A percentile compares a stretch with the other conserved stretches of the same genome.
These are phyloP conservation scores for Rhytidhysteron rufulum DNA, from an alignment of 2,329 filamentous ascomycete genomes.

Conservation along the genomic window DNA sequence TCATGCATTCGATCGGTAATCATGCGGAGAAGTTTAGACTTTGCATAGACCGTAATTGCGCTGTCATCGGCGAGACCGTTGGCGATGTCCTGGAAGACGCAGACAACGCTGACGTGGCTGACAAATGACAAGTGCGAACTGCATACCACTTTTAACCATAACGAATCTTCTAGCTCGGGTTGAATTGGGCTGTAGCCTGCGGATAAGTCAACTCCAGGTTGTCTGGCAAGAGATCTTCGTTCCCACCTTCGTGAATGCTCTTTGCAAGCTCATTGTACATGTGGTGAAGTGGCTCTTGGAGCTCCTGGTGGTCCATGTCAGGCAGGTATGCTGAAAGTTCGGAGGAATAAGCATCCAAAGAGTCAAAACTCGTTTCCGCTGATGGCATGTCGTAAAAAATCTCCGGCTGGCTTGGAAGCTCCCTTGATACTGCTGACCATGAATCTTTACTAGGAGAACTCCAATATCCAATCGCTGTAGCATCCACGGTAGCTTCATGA, in stretches of 20 bases:
- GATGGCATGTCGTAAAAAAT: too few species aligned
- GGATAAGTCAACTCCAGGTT: neutral
- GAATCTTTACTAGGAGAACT: too few species aligned
- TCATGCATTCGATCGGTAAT: slow-evolving; percentile 21
- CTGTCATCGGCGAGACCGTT: slow-evolving; percentile 26
- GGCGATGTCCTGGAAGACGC: slow-evolving; percentile 28
- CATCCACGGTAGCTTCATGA: too few species aligned
- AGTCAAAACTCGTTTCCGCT: too few species aligned
- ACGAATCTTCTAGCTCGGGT: slow-evolving; percentile 9
- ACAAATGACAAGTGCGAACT: slow-evolving; percentile 26
- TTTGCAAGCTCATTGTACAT: too few species aligned
- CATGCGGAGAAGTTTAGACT: slow-evolving; percentile 23
- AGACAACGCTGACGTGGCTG: slow-evolving; percentile 29
- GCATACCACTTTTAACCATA: slow-evolving; percentile 28
- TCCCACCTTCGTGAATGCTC: slow-evolving; percentile 15
- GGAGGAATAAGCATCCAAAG: too few species aligned
- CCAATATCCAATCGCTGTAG: too few species aligned
- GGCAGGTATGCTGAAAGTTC: too few species aligned
- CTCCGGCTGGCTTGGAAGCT: too few species aligned
- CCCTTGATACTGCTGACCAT: too few species aligned
- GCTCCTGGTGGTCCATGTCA: too few species aligned
- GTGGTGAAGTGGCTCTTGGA: too few species aligned
- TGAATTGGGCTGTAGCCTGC: slow-evolving; percentile 6
- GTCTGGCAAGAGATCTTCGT: neutral
- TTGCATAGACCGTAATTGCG: slow-evolving; percentile 27